Evolutionary conservation across 345 rosid species (phyloP).

Genomic region (Pugionium cornutum): DNA sequence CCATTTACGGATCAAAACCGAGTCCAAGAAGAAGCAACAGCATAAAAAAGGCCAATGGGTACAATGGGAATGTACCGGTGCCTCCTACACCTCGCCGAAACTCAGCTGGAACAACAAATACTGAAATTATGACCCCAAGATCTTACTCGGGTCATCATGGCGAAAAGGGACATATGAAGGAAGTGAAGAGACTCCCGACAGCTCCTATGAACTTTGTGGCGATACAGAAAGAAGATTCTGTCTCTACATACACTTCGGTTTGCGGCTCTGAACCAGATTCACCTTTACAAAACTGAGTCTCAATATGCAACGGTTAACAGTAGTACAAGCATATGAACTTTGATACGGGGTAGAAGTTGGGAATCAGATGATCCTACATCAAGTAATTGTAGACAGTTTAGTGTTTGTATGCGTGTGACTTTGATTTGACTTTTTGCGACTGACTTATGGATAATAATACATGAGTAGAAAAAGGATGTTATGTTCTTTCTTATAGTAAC

Average conservation of each 20-base stretch:
- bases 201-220: conserved; percentile 78
- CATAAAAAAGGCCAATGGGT: conserved; percentile 66
- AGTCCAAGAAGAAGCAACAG: conserved; percentile 87
- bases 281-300: conserved; percentile 46
- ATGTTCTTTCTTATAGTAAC: too few species aligned
- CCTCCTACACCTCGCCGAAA: conserved; percentile 81
- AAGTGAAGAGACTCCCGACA: conserved; percentile 33
- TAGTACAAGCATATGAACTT: not conserved
- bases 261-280: conserved; percentile 79
- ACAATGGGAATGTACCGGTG: conserved; percentile 65
- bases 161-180: conserved; percentile 76
- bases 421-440: conserved; percentile 1
- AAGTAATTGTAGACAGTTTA: conserved; percentile 22
- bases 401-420: conserved; percentile 16
- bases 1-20: conserved; percentile 88
- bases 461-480: too few species aligned
- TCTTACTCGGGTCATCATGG: conserved; percentile 66
- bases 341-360: not conserved
- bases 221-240: conserved; percentile 74
- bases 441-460: not conserved
- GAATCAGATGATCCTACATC: conserved; percentile 7
- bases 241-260: conserved; percentile 65
- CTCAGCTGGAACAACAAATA: conserved; percentile 50
- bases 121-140: conserved; percentile 56
- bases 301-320: not conserved